Base-by-base conservation (phyloP, 345 rosid species). In the Boechera stricta region DNA sequence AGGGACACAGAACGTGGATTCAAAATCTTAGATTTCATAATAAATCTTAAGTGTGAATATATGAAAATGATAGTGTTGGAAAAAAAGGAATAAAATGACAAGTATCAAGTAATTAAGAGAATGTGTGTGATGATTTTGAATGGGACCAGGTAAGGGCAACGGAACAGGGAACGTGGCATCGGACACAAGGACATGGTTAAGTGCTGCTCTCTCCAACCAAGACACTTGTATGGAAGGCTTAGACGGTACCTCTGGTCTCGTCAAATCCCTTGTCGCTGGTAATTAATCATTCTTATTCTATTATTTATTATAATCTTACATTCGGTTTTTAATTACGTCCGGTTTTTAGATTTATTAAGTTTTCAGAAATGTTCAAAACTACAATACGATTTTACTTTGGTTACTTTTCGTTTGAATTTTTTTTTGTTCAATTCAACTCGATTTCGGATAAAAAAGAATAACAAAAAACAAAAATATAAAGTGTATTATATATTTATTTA, bases 211-310 rank as follows among this genome's bases (percentile, higher is more conserved):
- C 11, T 79, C 88, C 13, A 89, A 94, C 74, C 93, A 90, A 79
- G 92, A 88, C 76, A 94, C 98, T 39, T 94, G 98, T 83, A 81
- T 78, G 33, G 98, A 94, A 41, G 97, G 95, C 61, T 86, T 82
- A 48, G 93, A 84, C 0, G 91, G 88, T 29, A 88, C 95, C 6
- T 84, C 69, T 53, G 69, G 89, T 72, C 51, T 87, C 2, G 89
- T 82, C 24, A 87, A 85, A 76, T 29, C 67, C 6, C 79, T 88
- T 12, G 80, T 89, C 35, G 66, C 85, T 13, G 90, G 90, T 28
- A 77, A 51, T 54, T 26, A 7, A 58, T 78, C 60, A 26, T 4
- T 21, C 2, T 32, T 31, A n/a, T 33, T 21, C 1, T 12, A 39
- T 21, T 24, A 12, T 10, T 21, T 4, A 4, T 21, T 61, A 32